These are phyloP conservation scores for Stereum hirsutum DNA, from an alignment of 1,284 basidiomycete genomes.

Conservation along the genomic window DNA sequence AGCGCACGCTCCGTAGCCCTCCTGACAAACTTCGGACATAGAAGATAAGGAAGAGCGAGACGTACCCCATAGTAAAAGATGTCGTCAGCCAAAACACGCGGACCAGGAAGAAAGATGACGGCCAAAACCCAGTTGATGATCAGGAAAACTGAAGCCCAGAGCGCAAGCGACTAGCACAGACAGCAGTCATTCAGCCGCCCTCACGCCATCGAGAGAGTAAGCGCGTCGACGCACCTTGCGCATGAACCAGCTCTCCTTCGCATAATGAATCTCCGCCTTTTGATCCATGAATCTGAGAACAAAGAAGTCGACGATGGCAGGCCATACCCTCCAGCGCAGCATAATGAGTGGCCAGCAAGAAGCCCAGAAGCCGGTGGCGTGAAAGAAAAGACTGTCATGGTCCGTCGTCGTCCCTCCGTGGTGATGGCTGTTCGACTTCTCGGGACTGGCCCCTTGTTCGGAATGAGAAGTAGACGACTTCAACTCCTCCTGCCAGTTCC, in stretches of 20 bases:
- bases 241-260: conserved; percentile 41
- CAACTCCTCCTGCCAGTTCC: conserved; percentile 51
- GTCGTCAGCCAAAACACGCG: conserved; percentile 40
- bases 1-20: too few relatives aligned
- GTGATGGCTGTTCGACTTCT: conserved; percentile 33
- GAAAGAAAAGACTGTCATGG: conserved; percentile 20
- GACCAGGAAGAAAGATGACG: conserved; percentile 37
- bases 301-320: conserved; percentile 39
- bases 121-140: conserved; percentile 65
- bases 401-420: conserved; percentile 18
- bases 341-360: conserved; percentile 19
- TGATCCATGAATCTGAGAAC: conserved; percentile 45
- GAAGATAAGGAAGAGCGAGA: conserved; percentile 11
- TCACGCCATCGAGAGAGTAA: neutral
- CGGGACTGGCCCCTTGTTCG: conserved; percentile 35
- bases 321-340: conserved; percentile 33
- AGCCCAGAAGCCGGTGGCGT: conserved; percentile 23
- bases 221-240: conserved; percentile 26
- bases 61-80: conserved; percentile 56
- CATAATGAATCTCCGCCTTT: conserved; percentile 51
- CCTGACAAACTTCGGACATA: too few relatives aligned
- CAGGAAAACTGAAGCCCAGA: conserved; percentile 60
- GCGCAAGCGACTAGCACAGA: conserved; percentile 37
- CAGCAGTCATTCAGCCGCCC: neutral
- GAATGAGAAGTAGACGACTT: conserved; percentile 40